These are phyloP conservation scores for Aspergillus tamarii DNA, from an alignment of 2,329 filamentous ascomycete species.

Conservation along the genomic window DNA sequence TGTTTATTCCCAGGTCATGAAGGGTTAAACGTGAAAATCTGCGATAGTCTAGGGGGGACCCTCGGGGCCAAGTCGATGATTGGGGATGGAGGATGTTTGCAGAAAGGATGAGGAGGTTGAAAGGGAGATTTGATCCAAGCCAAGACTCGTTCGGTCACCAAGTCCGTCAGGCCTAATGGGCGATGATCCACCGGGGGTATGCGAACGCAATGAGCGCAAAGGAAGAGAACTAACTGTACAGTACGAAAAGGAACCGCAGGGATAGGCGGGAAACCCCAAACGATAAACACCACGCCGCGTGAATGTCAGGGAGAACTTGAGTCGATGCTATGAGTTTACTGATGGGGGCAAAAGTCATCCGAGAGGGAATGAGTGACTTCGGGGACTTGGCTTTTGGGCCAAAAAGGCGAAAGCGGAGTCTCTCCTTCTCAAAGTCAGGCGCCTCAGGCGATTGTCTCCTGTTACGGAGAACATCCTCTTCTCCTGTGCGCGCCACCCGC, in stretches of 20 bases:
- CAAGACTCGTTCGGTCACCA: conserved; percentile 20
- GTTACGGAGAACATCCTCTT: background rate
- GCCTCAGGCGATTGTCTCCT: conserved; percentile 13
- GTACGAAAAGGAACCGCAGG: background rate
- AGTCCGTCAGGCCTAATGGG: conserved; percentile 19
- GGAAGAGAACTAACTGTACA: conserved; percentile 1
- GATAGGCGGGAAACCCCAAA: background rate
- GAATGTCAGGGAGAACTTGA: background rate
- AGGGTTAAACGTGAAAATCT: conserved; percentile 1
- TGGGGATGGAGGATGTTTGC: conserved; percentile 17
- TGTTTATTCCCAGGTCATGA: conserved; percentile 20
- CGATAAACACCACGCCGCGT: background rate
- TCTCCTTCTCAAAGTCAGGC: conserved; percentile 12
- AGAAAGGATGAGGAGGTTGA: conserved; percentile 20
- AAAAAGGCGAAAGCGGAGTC: conserved; percentile 19
- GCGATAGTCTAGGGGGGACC: conserved; percentile 12
- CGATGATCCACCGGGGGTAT: conserved; percentile 15
- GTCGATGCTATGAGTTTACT: conserved; percentile 1
- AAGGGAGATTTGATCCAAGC: conserved; percentile 23
- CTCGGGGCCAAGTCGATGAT: conserved; percentile 13
- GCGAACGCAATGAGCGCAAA: conserved; percentile 7
- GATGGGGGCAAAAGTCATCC: conserved; percentile 8
- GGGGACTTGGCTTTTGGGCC: conserved; percentile 7
- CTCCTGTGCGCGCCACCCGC: conserved; percentile 3
- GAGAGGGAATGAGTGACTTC: background rate